Base-by-base conservation (phyloP, 306 rosid genomes). In the Pueraria montana region DNA sequence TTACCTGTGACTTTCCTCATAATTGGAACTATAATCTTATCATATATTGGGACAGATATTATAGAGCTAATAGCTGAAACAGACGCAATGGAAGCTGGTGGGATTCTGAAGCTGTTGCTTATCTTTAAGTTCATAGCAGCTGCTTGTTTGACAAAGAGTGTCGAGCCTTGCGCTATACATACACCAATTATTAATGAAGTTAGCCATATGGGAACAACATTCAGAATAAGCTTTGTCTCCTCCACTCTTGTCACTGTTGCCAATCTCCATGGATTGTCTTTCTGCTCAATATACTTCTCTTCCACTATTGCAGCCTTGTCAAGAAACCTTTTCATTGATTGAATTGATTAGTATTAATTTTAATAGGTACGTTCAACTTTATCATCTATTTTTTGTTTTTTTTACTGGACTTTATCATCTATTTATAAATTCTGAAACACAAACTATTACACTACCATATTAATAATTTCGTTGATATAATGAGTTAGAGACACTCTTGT, bases 131-230 rank as follows among this genome's bases (percentile, higher is more conserved):
- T 85, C 87, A 80, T 87, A 4, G 89, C 11, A 17, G 84, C 72
- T 23, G 90, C 92, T 83, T 87, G 90, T 79, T 89, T 89, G n/a
- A 89, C 76, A 67, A 87, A 89, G 49, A 89, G 85, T 34, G 92
- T 89, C 2, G 76, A 1, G 8, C 58, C 58, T 36, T 83, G 87
- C 14, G 92, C 86, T 24, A 85, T 1, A 52, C 86, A 76, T n/a
- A 89, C 55, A 63, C 90, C 92, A 17, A 32, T 3, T n/a, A 85
- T 56, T 62, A 87, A 32, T 17, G 89, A 83, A 46, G 88, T 85
- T 55, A 89, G 61, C 92, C 92, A 89, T 66, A 89, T 77, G 2
- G 92, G 92, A 61, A 89, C 13, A 43, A 83, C 17, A 7, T 73
- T 87, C 17, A 89, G 32, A 18, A 89, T 46, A 10, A 89, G 92